Base-by-base conservation (phyloP, 2,329 filamentous ascomycete genomes). In the Endocalyx cinctus region DNA sequence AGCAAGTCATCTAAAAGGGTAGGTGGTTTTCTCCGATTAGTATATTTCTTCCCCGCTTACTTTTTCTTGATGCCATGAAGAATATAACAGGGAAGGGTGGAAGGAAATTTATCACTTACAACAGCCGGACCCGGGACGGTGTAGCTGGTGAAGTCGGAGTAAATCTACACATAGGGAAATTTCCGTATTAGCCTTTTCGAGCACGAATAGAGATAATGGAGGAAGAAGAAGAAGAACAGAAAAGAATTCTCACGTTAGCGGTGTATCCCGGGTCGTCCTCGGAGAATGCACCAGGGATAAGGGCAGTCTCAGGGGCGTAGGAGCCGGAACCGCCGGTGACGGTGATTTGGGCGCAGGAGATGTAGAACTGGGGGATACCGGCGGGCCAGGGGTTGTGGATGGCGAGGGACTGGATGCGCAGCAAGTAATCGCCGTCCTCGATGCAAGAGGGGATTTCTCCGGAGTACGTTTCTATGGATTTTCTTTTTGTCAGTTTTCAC, bases 361-460 rank as follows among this genome's bases (percentile, higher is more conserved):
- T 53, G 42, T 72, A 70, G 46, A 75, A 67, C 51, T 66, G 61
- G 12, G 65, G 64, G 33, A 61, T 63, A 12, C 58, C 57, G 4
- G 64, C 63, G 2, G 63, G 64, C 38, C 47, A 59, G 3, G 68
- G 69, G 41, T 71, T 69, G 62, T 82, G 78, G 32, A 82, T 73
- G 16, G 72, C 78, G 32, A 82, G 69, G 33, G 74, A 65, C 58
- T 79, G 74, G 51, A 77, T 71, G 25, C 76, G 64, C 19, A 79
- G 61, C 36, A 79, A 67, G 50, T 79, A 78, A 42, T 78, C 70
- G 38, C 77, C 77, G 25, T 73, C 52, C 17, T 65, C 64, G 33
- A 81, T 64, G 43, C 67, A 69, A 17, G 54, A 45, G 4, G 76
- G 76, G 42, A 81, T 70, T 33, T 59, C 50, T 43, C 45, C 51